Percentiles rank a stretch among this genome's conserved stretches.
These are phyloP conservation scores for Pachysandra terminalis DNA, from an alignment of 164 flowering plant species.

Conservation along the genomic window DNA sequence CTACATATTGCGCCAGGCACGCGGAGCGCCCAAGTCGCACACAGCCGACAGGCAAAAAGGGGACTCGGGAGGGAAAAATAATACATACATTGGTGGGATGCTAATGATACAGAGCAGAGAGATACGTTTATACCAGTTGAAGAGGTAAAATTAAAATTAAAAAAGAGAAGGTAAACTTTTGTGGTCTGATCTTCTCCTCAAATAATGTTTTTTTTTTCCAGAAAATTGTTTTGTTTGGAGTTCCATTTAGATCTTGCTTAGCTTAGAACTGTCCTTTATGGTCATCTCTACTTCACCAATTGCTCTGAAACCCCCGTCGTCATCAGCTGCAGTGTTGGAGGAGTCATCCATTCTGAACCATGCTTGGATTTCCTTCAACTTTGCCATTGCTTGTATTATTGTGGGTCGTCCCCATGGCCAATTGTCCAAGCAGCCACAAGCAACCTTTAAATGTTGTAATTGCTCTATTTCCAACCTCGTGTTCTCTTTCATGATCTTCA, in stretches of 20 bases:
- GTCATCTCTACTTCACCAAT: slow-evolving; percentile 67
- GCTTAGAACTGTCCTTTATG: slow-evolving; percentile 68
- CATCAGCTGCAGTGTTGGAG: slow-evolving; percentile 43
- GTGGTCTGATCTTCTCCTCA: slow-evolving; percentile 21
- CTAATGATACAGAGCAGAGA: slow-evolving; percentile 9
- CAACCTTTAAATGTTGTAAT: slow-evolving; percentile 74
- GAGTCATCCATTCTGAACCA: slow-evolving; percentile 60
- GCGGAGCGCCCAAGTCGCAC: no score
- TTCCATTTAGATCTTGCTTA: slow-evolving; percentile 25
- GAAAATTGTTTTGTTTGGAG: slow-evolving; percentile 12
- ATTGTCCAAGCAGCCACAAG: slow-evolving; percentile 84
- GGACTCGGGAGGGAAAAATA: slow-evolving; percentile 17
- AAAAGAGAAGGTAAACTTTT: slow-evolving; percentile 26
- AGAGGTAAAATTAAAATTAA: no score
- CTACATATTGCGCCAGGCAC: no score
- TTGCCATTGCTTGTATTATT: slow-evolving; percentile 92
- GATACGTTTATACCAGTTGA: slow-evolving; percentile 13
- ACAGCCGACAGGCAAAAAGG: no score
- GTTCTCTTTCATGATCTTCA: slow-evolving; percentile 64
- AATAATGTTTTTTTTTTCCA: slow-evolving; percentile 21
- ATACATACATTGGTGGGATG: slow-evolving; percentile 51
- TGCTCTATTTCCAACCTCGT: slow-evolving; percentile 77
- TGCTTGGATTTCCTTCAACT: slow-evolving; percentile 91
- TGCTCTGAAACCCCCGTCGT: slow-evolving; percentile 39
- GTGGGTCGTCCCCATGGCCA: slow-evolving; percentile 77